Conservation (phyloP, 1,139 yeast species). For the Debaryomycetaceae sp. region DNA sequence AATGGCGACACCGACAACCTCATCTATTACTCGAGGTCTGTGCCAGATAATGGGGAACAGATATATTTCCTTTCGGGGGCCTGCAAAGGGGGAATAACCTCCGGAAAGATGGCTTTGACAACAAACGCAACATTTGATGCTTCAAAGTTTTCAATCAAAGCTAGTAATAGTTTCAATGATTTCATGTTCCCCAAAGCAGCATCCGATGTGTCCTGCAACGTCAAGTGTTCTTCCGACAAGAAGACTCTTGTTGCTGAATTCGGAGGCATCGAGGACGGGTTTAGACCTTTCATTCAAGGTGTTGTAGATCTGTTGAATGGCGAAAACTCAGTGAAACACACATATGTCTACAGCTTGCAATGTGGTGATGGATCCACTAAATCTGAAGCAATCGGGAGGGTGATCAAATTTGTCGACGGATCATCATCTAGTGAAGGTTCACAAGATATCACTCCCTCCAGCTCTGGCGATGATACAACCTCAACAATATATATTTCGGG, state of each 20-base stretch:
- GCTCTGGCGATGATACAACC: not conserved
- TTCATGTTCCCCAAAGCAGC: slow-evolving; percentile 13
- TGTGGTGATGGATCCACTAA: slow-evolving; percentile 13
- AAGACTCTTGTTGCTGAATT: slow-evolving; percentile 8
- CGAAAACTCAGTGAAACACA: slow-evolving; percentile 8
- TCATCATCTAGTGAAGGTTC: slow-evolving; percentile 3
- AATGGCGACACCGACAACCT: slow-evolving; percentile 7
- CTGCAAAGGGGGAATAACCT: slow-evolving; percentile 13
- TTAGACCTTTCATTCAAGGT: slow-evolving; percentile 15
- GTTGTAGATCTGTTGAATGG: slow-evolving; percentile 9
- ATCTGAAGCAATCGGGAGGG: slow-evolving; percentile 6
- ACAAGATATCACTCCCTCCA: not conserved
- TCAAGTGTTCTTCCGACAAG: slow-evolving; percentile 7
- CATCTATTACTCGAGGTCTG: slow-evolving; percentile 15
- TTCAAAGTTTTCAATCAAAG: slow-evolving; percentile 9
- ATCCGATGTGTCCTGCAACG: slow-evolving; percentile 1
- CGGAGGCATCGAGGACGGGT: slow-evolving; percentile 7
- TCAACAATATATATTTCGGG: not conserved
- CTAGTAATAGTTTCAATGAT: slow-evolving; percentile 13
- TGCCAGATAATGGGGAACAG: slow-evolving; percentile 15
- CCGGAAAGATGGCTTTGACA: slow-evolving; percentile 11
- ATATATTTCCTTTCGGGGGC: slow-evolving; percentile 12
- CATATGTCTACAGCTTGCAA: slow-evolving; percentile 10
- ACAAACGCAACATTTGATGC: slow-evolving; percentile 14
- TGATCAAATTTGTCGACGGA: slow-evolving; percentile 11